Conservation (phyloP, 306 rosid species). For the Datisca glomerata region DNA sequence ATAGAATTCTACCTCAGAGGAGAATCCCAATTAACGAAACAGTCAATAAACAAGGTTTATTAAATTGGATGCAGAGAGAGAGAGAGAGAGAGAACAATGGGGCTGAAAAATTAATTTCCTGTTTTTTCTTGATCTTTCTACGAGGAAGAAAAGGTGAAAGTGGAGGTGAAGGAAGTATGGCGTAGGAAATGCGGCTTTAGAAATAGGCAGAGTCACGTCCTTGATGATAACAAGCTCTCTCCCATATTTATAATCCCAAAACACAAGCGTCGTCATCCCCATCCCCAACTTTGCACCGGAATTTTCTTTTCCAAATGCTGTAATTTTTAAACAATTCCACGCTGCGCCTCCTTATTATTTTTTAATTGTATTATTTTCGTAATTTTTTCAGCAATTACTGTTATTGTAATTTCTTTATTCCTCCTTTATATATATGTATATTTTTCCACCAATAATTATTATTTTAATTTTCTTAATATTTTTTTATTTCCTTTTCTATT, state of each 20-base stretch:
- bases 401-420: too few species aligned
- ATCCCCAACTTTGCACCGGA: conserved; percentile 9
- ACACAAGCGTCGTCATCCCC: conserved; percentile 28
- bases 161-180: conserved; percentile 6
- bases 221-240: conserved; percentile 16
- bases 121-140: neutral
- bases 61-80: neutral
- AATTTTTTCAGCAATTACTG: too few species aligned
- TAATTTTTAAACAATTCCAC: too few species aligned
- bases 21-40: neutral
- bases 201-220: conserved; percentile 18
- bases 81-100: conserved; percentile 5
- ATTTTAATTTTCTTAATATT: too few species aligned
- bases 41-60: neutral
- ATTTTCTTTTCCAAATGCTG: too few species aligned
- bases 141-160: conserved; percentile 3
- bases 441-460: too few species aligned
- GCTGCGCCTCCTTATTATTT: too few species aligned
- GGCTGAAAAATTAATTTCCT: neutral
- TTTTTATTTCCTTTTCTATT: too few species aligned
- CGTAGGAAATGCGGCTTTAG: conserved; percentile 21
- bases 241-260: conserved; percentile 44
- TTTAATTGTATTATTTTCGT: too few species aligned
- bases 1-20: conserved; percentile 21
- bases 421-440: too few species aligned